Conservation (phyloP, 169 alveolate genomes). For the Plasmodium coatneyi region DNA sequence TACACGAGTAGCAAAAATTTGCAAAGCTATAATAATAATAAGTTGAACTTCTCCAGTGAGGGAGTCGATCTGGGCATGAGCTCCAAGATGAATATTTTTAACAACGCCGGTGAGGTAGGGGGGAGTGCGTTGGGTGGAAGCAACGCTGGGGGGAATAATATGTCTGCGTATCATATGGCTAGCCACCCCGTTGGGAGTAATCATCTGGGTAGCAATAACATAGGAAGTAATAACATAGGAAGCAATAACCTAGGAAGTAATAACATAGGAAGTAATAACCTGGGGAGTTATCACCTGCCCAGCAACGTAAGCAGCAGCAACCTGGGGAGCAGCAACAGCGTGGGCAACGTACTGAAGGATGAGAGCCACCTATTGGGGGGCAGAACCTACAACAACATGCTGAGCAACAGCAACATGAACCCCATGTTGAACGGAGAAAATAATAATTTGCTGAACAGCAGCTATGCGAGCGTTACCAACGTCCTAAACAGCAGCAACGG, state of each 20-base stretch:
- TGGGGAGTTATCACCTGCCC: neutral
- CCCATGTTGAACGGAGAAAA: neutral
- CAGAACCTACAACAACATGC: neutral
- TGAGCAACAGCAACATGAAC: neutral
- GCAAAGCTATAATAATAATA: neutral
- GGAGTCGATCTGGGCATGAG: neutral
- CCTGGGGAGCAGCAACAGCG: neutral
- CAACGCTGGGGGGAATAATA: neutral
- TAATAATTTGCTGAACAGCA: neutral
- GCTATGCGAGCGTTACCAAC: neutral
- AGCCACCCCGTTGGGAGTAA: neutral
- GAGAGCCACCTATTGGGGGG: neutral
- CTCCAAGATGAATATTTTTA: neutral
- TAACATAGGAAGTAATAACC: neutral
- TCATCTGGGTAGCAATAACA: neutral
- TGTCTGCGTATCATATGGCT: neutral
- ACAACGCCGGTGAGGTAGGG: neutral
- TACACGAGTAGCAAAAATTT: neutral
- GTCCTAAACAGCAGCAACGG: neutral
- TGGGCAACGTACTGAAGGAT: constrained; percentile 11
- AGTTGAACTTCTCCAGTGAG: neutral
- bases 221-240: neutral
- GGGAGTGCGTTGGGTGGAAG: neutral
- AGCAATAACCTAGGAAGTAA: neutral
- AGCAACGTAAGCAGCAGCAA: neutral